phyloP scores from a whole-genome alignment of 106 monocot genomes.

The Dioscorea zingiberensis region DNA sequence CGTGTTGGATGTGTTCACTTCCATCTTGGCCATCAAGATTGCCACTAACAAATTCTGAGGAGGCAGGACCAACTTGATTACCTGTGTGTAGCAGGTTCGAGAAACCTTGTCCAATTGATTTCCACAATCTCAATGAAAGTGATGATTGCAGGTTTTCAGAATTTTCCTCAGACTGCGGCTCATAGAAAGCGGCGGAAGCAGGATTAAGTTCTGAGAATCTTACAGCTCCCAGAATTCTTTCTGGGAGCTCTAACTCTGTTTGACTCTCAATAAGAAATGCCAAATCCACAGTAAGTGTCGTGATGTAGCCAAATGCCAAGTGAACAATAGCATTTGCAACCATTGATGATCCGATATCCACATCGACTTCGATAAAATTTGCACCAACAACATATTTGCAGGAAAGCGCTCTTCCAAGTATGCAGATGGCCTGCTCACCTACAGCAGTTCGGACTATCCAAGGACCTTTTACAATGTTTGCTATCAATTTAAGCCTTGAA shows the following conservation, averaged over 20 bases:
- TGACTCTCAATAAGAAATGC: slow-evolving; percentile 94
- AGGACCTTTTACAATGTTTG: slow-evolving; percentile 86
- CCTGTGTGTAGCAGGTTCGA: slow-evolving; percentile 43
- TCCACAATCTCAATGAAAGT: slow-evolving; percentile 55
- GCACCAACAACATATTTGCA: slow-evolving; percentile 67
- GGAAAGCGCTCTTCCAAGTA: slow-evolving; percentile 73
- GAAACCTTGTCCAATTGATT: slow-evolving; percentile 56
- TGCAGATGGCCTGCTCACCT: slow-evolving; percentile 91
- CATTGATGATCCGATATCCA: slow-evolving; percentile 84
- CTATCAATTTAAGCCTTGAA: slow-evolving; percentile 92
- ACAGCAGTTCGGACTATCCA: slow-evolving; percentile 96
- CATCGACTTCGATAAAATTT: slow-evolving; percentile 78
- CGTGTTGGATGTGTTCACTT: background rate
- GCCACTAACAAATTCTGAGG: slow-evolving; percentile 29
- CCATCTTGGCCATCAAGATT: slow-evolving; percentile 13
- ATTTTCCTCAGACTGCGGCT: slow-evolving; percentile 40
- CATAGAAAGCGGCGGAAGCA: slow-evolving; percentile 58
- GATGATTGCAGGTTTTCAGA: slow-evolving; percentile 32
- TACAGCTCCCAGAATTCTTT: slow-evolving; percentile 78
- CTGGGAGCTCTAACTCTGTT: slow-evolving; percentile 74
- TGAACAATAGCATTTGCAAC: slow-evolving; percentile 95
- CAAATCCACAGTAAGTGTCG: slow-evolving; percentile 80
- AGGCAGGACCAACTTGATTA: slow-evolving; percentile 24
- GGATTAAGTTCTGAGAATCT: slow-evolving; percentile 75
- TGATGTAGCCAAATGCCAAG: slow-evolving; percentile 84